Base-by-base conservation (phyloP, 2,329 filamentous ascomycete genomes). In the Akanthomyces lecanii region DNA sequence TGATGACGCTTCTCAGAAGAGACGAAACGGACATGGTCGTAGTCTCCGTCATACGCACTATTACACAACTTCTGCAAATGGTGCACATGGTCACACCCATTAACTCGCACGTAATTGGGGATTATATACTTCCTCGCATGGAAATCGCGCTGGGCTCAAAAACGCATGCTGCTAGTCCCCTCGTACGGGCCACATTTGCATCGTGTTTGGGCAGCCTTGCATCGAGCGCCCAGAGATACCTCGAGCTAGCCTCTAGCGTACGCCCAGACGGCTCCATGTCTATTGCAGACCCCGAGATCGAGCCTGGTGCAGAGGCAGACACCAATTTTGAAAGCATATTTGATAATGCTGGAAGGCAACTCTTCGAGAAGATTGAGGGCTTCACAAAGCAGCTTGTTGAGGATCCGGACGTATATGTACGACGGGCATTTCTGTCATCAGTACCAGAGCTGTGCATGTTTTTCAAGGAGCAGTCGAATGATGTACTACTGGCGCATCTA, bases 371-470 rank as follows among this genome's bases (percentile, higher is more conserved):
- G 36, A 93, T 99, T 67, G 94, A 97, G 74, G 81, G 82, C 8
- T 93, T 98, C 71, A 95, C 92, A 1, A 97, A 97, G 73, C 85
- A 89, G 18, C 83, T 99, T 11, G 85, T 99, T 25, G 96, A 95
- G 55, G 96, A 99, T 70, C 79, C 83, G 0, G 90, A 98, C 70
- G 85, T 91, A 5, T 88, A 91, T 42, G 96, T 99, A 25, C 89
- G 93, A 51, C 85, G 95, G 64, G 93, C 95, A 1, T 97, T 99
- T 71, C 79, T 99, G 51, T 89, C 89, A 10, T 98, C 95, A 8
- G 93, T 99, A 0, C 89, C 93, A 0, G 91, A 92, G 66, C 81
- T 99, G 1, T 99, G 95, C 72, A 87, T 97, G 67, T 98, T 99
- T 75, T 98, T 99, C 68, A 93, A 90, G 65, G 84, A 88, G n/a